Conservation (phyloP, 768 basidiomycete species). For the Tylopilus intermedius region DNA sequence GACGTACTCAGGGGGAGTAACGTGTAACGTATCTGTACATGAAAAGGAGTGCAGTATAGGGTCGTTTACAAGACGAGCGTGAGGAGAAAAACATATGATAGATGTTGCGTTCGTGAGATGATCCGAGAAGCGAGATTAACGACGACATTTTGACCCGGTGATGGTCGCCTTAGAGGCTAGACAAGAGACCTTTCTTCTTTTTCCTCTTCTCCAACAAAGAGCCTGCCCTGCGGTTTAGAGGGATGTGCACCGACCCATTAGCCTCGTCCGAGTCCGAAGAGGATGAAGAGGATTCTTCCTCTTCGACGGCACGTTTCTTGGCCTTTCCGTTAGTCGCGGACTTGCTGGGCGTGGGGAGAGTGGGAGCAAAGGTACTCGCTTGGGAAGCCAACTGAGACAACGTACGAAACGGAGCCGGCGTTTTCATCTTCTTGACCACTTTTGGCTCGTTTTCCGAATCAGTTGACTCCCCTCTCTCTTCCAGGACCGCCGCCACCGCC, state of each 20-base stretch:
- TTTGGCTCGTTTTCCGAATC: slow-evolving; percentile 22
- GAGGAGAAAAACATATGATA: neutral
- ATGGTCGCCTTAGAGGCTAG: neutral
- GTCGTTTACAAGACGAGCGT: neutral
- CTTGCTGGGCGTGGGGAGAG: slow-evolving; percentile 31
- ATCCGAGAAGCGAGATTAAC: neutral
- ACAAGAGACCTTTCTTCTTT: slow-evolving; percentile 17
- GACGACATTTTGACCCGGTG: neutral
- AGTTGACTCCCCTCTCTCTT: slow-evolving; percentile 32
- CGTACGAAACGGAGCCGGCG: slow-evolving; percentile 33
- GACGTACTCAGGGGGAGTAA: neutral
- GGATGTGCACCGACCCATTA: slow-evolving; percentile 51
- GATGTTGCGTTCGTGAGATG: neutral
- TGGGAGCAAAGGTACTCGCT: slow-evolving; percentile 33
- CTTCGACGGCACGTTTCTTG: slow-evolving; percentile 11
- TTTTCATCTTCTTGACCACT: slow-evolving; percentile 17
- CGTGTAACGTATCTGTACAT: neutral
- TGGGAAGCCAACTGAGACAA: slow-evolving; percentile 49
- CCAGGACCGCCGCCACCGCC: neutral
- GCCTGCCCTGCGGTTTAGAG: slow-evolving; percentile 52
- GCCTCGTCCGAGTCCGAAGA: slow-evolving; percentile 36
- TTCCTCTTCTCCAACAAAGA: slow-evolving; percentile 25
- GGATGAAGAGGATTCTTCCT: slow-evolving; percentile 32
- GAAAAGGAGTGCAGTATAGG: neutral
- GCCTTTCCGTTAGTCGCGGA: slow-evolving; percentile 25